Base-by-base conservation (phyloP, 345 rosid species). In the Iberis pinnata region DNA sequence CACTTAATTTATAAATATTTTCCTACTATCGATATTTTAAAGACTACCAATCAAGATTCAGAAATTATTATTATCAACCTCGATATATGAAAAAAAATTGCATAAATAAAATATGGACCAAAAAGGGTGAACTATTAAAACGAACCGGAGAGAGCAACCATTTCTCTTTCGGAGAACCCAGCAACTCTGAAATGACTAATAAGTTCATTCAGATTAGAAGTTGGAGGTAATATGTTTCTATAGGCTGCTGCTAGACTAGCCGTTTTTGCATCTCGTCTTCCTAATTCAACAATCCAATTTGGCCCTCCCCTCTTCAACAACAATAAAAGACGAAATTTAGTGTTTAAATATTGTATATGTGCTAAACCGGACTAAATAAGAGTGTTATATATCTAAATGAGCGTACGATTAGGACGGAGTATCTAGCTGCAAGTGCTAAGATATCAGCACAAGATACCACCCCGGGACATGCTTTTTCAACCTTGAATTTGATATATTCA, bases 371-470 rank as follows among this genome's bases (percentile, higher is more conserved):
- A 59, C 19, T 50, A 32, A 44, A n/a, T n/a, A n/a, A n/a, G n/a
- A n/a, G n/a, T n/a, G n/a, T n/a, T n/a, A n/a, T n/a, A n/a, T n/a
- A n/a, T 25, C n/a, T n/a, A n/a, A 42, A 16, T 10, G 32, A 26
- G 38, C 81, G 75, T 71, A 81, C 96, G 1, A 19, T 18, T 14
- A 29, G 56, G 33, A 77, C 80, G 2, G 89, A 80, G 76, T 86
- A 89, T 58, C 86, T 70, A 32, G 95, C 81, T 33, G 95, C 72
- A 58, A 83, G 53, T 29, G 97, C 81, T 38, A 89, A 20, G 17
- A 86, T 22, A 63, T 89, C 97, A 22, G 97, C 97, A 27, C 95
- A 89, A 2, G 97, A 86, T 43, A 89, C 93, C 6, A 81, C 80
- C 2, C 86, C 86, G 0, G 93, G 89, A 67, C 97, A 89, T 9